Evolutionary conservation across 768 basidiomycete genomes (phyloP), one percentile per base, ranked within the genome.

Genomic region (Lepiota venenata): DNA sequence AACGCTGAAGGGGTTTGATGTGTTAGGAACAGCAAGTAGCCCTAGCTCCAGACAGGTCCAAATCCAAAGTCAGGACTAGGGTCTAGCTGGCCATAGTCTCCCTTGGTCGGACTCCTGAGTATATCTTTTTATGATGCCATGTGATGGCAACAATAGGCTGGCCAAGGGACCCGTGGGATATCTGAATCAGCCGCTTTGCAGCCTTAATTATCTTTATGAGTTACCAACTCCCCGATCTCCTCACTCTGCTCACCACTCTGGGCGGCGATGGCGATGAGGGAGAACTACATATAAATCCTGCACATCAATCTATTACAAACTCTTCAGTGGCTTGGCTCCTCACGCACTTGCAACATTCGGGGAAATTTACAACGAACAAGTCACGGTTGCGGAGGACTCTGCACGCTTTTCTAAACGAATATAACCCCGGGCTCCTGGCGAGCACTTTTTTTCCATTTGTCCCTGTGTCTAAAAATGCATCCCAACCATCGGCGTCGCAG

Each of bases 171-270:
- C 25, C 25, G 25, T 25, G 25, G 25, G 25, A 25, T 5, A 32
- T 9, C 9, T 32, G 32, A 32, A 32, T 2, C 21, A 45, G 43
- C 5, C 25, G 25, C 25, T 5, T 25, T 11, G 43, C 43, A 14
- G 15, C n/a, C n/a, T n/a, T n/a, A n/a, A 25, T 15, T 11, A 15
- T 5, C 43, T 45, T 46, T 2, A 55, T 48, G 53, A 55, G 53
- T 25, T 55, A 55, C 46, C 53, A 55, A 41, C 46, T 55, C 9
- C 53, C 53, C 10, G 53, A 55, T 36, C 45, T 55, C 20, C 53
- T 55, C 21, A 41, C 21, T 15, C 27, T 55, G 14, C 45, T 48
- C 18, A 36, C 16, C 21, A 47, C 53, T 0, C n/a, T 48, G n/a
- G 12, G 27, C 8, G 7, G 18, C 20, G 16, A 12, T 14, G 36